Evolutionary conservation across 2,329 filamentous ascomycete species (phyloP), one percentile per base, ranked within the genome.

Genomic region (Neofusicoccum sp.): DNA sequence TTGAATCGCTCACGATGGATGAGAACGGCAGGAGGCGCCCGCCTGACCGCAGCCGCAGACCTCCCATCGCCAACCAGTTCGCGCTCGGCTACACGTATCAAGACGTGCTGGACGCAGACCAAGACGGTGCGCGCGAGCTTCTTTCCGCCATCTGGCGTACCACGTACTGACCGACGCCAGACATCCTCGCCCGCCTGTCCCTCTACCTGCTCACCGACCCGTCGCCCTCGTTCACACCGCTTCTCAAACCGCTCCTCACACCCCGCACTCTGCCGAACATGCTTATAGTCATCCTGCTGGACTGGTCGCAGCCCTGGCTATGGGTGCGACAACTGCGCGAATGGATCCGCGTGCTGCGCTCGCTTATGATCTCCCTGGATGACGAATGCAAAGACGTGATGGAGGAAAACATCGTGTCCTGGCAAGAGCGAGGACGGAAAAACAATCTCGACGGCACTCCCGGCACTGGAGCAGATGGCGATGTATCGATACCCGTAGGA

Each of bases 31-130:
- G 70, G 31, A 70, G 78, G 81, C 68, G 87, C 84, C 76, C 83
- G 80, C 71, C 83, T 83, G 74, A 82, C 72, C 71, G 81, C 73
- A 69, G 70, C 72, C 76, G 69, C 75, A 84, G 85, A 65, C 89
- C 92, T 1, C 92, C 92, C 28, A 86, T 97, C 72, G 93, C 93
- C 62, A 97, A 97, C 74, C 90, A 90, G 73, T 97, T 96, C 77
- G 93, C 93, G 9, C 80, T 97, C 64, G 93, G 93, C 58, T 97
- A 97, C 76, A 97, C 93, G 61, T 97, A 97, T 78, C 92, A 96
- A 75, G 92, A 97, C 78, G 92, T 97, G 41, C 83, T 97, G 41
- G 93, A 97, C 77, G 90, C 92, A 63, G 93, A 97, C 74, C 93
- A 96, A 76, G 94, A 97, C 83, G 91, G 91, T 93, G 78, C 16